Evolutionary conservation across 208 protist species (phyloP).

Genomic region (Acanthamoeba castellanii): DNA sequence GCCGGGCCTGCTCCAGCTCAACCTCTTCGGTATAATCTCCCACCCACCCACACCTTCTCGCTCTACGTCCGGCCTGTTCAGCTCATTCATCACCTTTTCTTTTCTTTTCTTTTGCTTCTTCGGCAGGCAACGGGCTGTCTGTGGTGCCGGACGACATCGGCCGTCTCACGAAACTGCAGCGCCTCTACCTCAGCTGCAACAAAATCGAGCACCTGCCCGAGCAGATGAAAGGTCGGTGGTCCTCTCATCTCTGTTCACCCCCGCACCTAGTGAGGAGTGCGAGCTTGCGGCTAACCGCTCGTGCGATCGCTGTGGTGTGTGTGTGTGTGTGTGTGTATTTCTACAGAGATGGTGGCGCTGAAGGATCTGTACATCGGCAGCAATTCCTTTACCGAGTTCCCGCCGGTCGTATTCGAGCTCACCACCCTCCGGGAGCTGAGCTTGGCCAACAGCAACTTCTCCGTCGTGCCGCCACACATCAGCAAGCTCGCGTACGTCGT

Average conservation of each 20-base stretch:
- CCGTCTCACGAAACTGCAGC: slow-evolving; percentile 20
- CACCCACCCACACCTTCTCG: background rate
- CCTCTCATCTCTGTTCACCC: background rate
- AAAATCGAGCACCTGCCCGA: slow-evolving; percentile 23
- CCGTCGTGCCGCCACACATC: background rate
- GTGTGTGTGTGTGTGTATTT: too few relatives aligned
- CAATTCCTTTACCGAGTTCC: slow-evolving; percentile 26
- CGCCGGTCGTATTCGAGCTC: slow-evolving; percentile 14
- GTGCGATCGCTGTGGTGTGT: background rate
- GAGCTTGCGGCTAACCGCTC: background rate
- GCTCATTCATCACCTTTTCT: background rate
- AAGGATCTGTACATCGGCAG: background rate
- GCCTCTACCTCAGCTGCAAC: background rate
- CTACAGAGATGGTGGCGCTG: background rate
- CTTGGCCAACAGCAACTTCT: slow-evolving; percentile 21
- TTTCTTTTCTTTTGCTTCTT: background rate
- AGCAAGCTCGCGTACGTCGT: background rate
- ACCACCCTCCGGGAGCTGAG: slow-evolving; percentile 12
- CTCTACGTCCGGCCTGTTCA: background rate
- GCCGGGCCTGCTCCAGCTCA: slow-evolving; percentile 18
- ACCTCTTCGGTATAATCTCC: background rate
- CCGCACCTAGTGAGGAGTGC: too few relatives aligned
- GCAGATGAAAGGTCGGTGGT: background rate
- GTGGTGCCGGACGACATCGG: slow-evolving; percentile 19
- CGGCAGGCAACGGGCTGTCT: background rate